phyloP scores from a whole-genome alignment of 2,329 filamentous ascomycete species.

The Rhynchosporium agropyri region DNA sequence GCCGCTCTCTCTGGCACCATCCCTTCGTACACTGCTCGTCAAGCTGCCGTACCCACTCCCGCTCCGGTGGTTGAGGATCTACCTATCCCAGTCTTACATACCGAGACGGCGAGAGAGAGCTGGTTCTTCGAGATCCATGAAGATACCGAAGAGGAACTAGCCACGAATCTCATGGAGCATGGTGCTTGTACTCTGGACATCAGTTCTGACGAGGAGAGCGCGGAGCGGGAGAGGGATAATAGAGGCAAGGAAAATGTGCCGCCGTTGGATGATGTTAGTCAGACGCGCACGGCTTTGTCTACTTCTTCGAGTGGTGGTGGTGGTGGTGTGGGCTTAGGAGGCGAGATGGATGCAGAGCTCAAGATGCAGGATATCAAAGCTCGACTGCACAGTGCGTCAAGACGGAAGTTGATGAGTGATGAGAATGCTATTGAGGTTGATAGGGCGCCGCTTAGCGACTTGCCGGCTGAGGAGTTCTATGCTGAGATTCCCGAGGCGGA shows the following conservation, averaged over 20 bases:
- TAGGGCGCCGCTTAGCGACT: conserved; percentile 66
- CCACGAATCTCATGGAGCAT: conserved; percentile 92
- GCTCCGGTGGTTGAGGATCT: conserved; percentile 12
- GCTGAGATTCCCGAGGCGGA: conserved; percentile 66
- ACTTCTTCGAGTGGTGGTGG: conserved; percentile 12
- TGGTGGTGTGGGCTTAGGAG: background rate
- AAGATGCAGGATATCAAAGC: conserved; percentile 40
- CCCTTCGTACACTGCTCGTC: conserved; percentile 56
- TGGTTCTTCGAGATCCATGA: conserved; percentile 97
- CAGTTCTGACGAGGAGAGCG: conserved; percentile 78
- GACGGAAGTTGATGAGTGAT: conserved; percentile 43
- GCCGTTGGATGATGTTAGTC: conserved; percentile 66
- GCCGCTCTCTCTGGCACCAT: conserved; percentile 80
- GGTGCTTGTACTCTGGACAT: conserved; percentile 86
- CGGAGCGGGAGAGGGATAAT: conserved; percentile 57
- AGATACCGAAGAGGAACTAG: conserved; percentile 86
- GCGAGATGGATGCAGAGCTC: conserved; percentile 28
- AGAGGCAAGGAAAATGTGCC: conserved; percentile 93
- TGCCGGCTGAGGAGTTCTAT: conserved; percentile 69
- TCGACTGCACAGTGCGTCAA: conserved; percentile 23
- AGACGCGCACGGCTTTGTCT: conserved; percentile 47
- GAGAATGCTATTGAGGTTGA: conserved; percentile 66
- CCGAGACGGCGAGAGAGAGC: conserved; percentile 58
- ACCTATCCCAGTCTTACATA: conserved; percentile 43
- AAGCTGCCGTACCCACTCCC: conserved; percentile 33